Evolutionary conservation across 2,329 filamentous ascomycete genomes (phyloP), one percentile per base, ranked within the genome.

Genomic region (Neonectria hederae): DNA sequence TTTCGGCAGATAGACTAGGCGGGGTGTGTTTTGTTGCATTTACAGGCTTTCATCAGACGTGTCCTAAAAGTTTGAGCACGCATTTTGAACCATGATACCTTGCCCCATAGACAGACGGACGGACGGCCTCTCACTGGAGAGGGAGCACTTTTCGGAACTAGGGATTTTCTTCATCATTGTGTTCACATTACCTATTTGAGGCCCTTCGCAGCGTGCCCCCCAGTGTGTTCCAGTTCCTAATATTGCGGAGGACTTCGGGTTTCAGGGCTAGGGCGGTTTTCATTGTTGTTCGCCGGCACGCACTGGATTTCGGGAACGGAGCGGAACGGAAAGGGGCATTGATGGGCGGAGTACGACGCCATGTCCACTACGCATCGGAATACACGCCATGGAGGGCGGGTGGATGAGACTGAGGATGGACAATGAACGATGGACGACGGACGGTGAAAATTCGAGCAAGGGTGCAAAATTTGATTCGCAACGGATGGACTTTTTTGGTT

Each of bases 1-100:
- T 83, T 82, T 81, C 69, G 76, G 79, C 77, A 79, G 78, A 85
- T 86, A 85, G 83, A 86, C 82, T 78, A 77, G 80, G 81, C 78
- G 77, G 81, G 78, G 73, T 76, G 70, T 74, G 67, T 76, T 76
- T 76, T 79, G 76, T 80, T 83, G 81, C 81, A 83, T 83, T 84
- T 83, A 80, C 77, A 80, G 80, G 82, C 77, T 80, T 81, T 76
- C 74, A 79, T 73, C 79, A 81, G 80, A 79, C 77, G 79, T 80
- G 79, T 80, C 70, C 73, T 73, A 77, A 80, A 83, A 83, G 83
- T 81, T 81, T 82, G 78, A 78, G 75, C 75, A 74, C 76, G 76
- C 77, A 78, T 81, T 77, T 77, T 75, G 74, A 77, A 78, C 78
- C 79, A 83, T 83, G 83, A 84, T 84, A 84, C 83, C 82, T 83